A percentile compares a stretch with the other conserved stretches of the same genome.
These are phyloP conservation scores for Rosa lucieae DNA, from an alignment of 306 rosid genomes.

Conservation along the genomic window DNA sequence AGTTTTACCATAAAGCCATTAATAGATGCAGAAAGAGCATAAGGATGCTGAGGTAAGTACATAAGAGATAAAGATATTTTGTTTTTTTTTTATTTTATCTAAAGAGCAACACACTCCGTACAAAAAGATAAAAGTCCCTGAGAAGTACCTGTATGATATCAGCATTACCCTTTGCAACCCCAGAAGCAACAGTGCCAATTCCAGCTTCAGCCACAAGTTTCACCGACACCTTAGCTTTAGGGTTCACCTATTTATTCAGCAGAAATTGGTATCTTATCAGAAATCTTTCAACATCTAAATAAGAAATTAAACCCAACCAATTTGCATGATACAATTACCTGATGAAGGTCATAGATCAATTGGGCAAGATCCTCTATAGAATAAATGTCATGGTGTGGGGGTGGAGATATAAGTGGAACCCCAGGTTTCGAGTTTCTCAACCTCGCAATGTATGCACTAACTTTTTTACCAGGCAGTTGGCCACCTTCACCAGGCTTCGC, in stretches of 20 bases:
- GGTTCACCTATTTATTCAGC: constrained; percentile 75
- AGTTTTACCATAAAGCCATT: neutral
- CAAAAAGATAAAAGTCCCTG: neutral
- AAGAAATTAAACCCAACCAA: constrained; percentile 19
- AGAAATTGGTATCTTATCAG: constrained; percentile 24
- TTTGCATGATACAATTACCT: constrained; percentile 56
- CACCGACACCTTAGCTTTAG: constrained; percentile 93
- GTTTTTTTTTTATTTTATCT: neutral
- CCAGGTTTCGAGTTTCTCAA: constrained; percentile 99
- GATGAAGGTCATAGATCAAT: constrained; percentile 96
- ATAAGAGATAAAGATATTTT: neutral
- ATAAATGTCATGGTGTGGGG: constrained; percentile 98
- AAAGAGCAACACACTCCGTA: neutral
- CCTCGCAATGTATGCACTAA: constrained; percentile 96
- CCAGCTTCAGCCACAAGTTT: constrained; percentile 99
- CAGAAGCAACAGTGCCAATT: constrained; percentile 99
- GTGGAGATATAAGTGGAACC: constrained; percentile 99
- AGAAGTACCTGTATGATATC: constrained; percentile 84
- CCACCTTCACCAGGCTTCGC: constrained; percentile 99
- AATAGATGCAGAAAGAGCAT: neutral
- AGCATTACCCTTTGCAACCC: constrained; percentile 99
- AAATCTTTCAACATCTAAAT: constrained; percentile 13
- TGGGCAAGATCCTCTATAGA: constrained; percentile 99
- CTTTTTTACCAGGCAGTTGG: constrained; percentile 97
- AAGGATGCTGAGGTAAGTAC: neutral